Conservation (phyloP, 192 early-diverging fungal genomes). For the Dimargaris xerosporica region DNA sequence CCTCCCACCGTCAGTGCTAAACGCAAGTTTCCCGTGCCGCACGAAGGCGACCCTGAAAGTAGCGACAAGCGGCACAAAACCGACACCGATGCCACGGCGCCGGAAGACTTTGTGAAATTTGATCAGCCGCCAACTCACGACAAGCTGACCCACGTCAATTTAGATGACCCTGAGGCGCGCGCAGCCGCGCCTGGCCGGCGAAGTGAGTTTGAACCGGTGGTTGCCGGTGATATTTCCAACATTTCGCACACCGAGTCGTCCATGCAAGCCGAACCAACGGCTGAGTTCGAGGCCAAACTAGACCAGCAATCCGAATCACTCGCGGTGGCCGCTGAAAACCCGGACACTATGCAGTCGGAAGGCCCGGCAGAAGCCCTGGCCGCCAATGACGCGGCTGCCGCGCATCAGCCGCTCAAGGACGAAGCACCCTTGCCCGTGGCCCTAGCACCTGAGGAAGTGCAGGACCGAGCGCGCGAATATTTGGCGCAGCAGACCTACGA, state of each 20-base stretch:
- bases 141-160: slow-evolving; percentile 25
- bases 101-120: slow-evolving; percentile 17
- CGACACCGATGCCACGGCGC: slow-evolving; percentile 15
- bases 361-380: not conserved
- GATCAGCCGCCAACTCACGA: slow-evolving; percentile 29
- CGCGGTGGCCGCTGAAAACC: slow-evolving; percentile 18
- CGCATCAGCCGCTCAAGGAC: not conserved
- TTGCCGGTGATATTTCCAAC: slow-evolving; percentile 40
- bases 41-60: slow-evolving; percentile 22
- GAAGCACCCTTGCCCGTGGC: slow-evolving; percentile 4
- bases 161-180: slow-evolving; percentile 34
- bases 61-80: slow-evolving; percentile 18
- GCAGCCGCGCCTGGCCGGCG: slow-evolving; percentile 31
- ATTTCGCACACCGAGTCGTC: slow-evolving; percentile 25
- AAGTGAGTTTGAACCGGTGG: slow-evolving; percentile 48
- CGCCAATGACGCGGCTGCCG: not conserved
- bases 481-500: slow-evolving; percentile 54
- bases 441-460: slow-evolving; percentile 26
- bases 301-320: slow-evolving; percentile 12
- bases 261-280: not conserved
- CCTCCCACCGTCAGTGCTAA: slow-evolving; percentile 19
- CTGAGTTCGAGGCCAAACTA: not conserved
- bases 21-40: slow-evolving; percentile 22
- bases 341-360: slow-evolving; percentile 7
- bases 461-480: slow-evolving; percentile 50